Evolutionary conservation across 148 eudicot species (phyloP).

Genomic region (Cornus controversa): DNA sequence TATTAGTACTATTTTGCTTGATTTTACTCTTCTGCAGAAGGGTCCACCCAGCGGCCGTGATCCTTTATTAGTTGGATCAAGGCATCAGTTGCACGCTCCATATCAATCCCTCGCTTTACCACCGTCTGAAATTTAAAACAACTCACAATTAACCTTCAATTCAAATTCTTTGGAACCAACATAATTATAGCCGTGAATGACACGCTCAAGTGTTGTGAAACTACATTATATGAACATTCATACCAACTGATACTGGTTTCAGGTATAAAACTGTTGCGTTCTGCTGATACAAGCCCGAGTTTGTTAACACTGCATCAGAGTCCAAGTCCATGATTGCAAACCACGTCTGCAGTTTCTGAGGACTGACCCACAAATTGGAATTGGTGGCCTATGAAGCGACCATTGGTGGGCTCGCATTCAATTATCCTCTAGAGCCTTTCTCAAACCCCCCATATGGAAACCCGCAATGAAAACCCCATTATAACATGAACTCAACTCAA

Average conservation of each 20-base stretch:
- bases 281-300: too few species aligned
- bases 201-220: neutral
- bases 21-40: slow-evolving; percentile 69
- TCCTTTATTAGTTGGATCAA: slow-evolving; percentile 88
- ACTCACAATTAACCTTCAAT: neutral
- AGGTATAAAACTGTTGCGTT: neutral
- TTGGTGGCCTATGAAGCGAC: neutral
- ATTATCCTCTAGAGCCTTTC: too few species aligned
- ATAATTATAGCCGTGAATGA: neutral
- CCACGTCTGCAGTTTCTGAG: too few species aligned
- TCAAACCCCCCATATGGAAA: too few species aligned
- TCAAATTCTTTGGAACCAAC: neutral
- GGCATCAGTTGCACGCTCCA: slow-evolving; percentile 95
- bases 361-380: neutral
- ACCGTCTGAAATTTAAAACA: slow-evolving; percentile 56
- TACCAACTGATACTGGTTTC: neutral
- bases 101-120: slow-evolving; percentile 78
- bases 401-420: too few species aligned
- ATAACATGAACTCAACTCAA: too few species aligned
- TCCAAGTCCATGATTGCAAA: neutral
- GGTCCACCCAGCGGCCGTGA: slow-evolving; percentile 95
- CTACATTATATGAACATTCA: neutral
- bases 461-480: too few species aligned
- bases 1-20: neutral
- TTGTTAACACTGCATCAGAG: too few species aligned